Evolutionary conservation across 495 filamentous ascomycete genomes (phyloP).

Genomic region (Thermothielavioides terrestris): DNA sequence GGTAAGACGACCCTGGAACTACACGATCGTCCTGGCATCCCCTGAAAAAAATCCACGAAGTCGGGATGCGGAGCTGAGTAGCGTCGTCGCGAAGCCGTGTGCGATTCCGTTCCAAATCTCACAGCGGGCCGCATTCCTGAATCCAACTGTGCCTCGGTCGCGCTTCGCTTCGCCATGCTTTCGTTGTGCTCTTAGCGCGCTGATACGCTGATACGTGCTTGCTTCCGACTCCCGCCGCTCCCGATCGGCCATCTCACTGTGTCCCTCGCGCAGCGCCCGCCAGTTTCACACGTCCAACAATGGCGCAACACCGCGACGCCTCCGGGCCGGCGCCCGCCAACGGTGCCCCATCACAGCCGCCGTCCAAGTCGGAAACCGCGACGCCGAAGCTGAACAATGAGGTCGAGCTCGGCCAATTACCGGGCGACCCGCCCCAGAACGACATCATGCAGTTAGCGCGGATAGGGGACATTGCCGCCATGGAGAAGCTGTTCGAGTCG

Average conservation of each 20-base stretch:
- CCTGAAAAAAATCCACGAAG: neutral
- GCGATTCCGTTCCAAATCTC: too few relatives aligned
- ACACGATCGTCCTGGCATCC: neutral
- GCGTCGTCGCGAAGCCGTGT: slow-evolving; percentile 1
- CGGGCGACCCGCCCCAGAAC: slow-evolving; percentile 46
- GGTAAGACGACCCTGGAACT: neutral
- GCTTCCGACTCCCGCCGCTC: neutral
- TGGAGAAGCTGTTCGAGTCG: slow-evolving; percentile 79
- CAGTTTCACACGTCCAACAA: too few relatives aligned
- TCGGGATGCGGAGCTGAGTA: neutral
- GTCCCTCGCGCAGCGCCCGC: too few relatives aligned
- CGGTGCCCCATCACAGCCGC: slow-evolving; percentile 37
- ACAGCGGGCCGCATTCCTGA: too few relatives aligned
- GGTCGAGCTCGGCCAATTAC: slow-evolving; percentile 63
- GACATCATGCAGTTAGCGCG: slow-evolving; percentile 96
- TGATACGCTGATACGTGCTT: neutral
- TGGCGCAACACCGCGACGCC: slow-evolving; percentile 20
- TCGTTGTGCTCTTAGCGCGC: neutral
- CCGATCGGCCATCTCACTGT: too few relatives aligned
- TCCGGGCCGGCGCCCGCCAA: slow-evolving; percentile 16
- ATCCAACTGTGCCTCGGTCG: too few relatives aligned
- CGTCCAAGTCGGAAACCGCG: slow-evolving; percentile 49
- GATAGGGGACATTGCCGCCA: slow-evolving; percentile 72
- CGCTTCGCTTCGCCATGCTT: neutral
- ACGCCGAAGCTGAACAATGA: slow-evolving; percentile 55